Evolutionary conservation across 2,329 filamentous ascomycete species (phyloP), one percentile per base, ranked within the genome.

Genomic region (Monilinia aucupariae): DNA sequence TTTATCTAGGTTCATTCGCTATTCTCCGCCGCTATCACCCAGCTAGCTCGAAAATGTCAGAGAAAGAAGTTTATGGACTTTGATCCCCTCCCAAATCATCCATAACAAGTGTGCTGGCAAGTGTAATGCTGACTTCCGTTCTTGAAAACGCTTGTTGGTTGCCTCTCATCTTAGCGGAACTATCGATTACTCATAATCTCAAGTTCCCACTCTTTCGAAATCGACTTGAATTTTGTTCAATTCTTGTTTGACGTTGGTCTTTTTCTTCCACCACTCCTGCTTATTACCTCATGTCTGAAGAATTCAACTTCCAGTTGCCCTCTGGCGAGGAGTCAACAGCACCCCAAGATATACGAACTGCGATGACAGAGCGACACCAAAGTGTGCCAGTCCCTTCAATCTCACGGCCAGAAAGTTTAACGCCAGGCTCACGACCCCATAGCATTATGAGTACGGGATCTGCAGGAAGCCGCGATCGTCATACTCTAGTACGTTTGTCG

Each of bases 401-500:
- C 13, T 49, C 39, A 15, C 59, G 45, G 13, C 30, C 43, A 17
- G 59, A 62, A 45, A 62, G 59, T 48, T 30, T 48, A 25, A 32
- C 41, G 15, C 37, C 61, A 50, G 20, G 12, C 15, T 58, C 45
- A 7, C 53, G 61, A 41, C 61, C 61, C 20, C 48, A 52, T 41
- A 66, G 65, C 56, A 65, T 66, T 37, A 51, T 63, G 54, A 66
- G 63, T 47, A 63, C 61, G 51, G 64, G 43, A 39, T 66, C 65
- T 50, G 53, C 55, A 37, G 50, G 56, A 22, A 64, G 64, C 54
- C 50, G 53, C 25, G 61, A 65, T 27, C 59, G 59, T 51, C 63
- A 66, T 63, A 45, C 53, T 43, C 59, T 66, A 59, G 65, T 66
- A 66, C 22, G 63, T 60, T 13, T 43, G 27, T 49, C 17, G 25